Percentiles rank a stretch among this genome's conserved stretches.
Conservation (phyloP, 257 asterid genomes). For the Solanum pimpinellifolium region DNA sequence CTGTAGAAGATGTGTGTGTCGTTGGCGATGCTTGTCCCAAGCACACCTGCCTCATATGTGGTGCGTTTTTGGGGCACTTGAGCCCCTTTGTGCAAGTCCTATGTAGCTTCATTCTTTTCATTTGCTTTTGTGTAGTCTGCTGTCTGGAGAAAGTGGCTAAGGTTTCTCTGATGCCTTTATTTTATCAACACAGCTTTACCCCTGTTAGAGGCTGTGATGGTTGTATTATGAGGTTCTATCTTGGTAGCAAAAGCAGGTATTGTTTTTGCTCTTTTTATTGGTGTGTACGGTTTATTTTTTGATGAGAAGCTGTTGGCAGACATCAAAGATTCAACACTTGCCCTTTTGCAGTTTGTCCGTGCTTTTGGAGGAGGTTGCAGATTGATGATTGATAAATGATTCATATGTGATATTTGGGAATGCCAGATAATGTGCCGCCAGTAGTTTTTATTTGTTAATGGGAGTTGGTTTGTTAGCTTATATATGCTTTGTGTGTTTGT, state of each 20-base stretch:
- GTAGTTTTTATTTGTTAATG: neutral
- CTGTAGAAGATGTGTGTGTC: neutral
- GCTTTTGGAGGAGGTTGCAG: slow-evolving; percentile 3
- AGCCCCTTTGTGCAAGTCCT: neutral
- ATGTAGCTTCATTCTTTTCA: neutral
- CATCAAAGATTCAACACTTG: neutral
- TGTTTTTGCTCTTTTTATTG: neutral
- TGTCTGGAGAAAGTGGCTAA: neutral
- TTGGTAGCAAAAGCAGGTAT: slow-evolving; percentile 12
- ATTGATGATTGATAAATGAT: neutral
- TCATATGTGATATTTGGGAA: neutral
- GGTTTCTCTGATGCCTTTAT: slow-evolving; percentile 9
- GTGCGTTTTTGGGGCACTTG: neutral
- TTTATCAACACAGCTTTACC: slow-evolving; percentile 6
- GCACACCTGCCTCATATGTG: neutral
- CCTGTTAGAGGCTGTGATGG: neutral
- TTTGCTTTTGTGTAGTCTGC: neutral
- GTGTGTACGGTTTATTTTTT: neutral
- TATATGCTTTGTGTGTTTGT: neutral
- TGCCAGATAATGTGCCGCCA: neutral
- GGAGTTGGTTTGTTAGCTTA: neutral
- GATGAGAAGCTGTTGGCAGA: neutral
- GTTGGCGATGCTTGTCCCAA: neutral
- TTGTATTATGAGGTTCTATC: neutral
- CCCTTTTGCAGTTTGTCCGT: slow-evolving; percentile 12